A percentile compares a stretch with the other conserved stretches of the same genome.
Evolutionary conservation across 495 filamentous ascomycete species (phyloP).

Genomic region (Neurospora intermedia): DNA sequence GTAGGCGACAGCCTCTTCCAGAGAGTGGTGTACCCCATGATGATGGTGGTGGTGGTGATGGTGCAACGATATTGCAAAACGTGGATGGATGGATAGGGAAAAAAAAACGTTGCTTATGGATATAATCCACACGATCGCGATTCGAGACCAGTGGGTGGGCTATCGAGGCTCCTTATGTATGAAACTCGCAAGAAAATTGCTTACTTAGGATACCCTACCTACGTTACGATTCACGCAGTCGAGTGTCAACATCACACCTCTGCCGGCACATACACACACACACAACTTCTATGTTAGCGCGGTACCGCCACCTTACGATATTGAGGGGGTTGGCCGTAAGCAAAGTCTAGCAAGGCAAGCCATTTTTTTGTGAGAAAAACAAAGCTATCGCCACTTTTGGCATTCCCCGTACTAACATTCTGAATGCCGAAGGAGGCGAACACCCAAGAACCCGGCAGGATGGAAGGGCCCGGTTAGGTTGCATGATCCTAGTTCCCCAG

Average conservation of each 20-base stretch:
- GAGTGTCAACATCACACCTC: not conserved
- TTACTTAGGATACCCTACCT: not conserved
- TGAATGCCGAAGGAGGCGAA: no score
- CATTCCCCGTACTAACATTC: no score
- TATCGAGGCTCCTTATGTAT: not conserved
- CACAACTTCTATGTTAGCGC: no score
- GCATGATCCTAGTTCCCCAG: not conserved
- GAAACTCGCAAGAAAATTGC: not conserved
- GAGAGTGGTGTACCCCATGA: conserved; percentile 30
- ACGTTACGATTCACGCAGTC: not conserved
- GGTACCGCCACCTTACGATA: no score
- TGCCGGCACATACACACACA: no score
- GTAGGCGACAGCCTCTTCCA: conserved; percentile 33
- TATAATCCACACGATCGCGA: not conserved
- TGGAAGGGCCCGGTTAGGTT: not conserved
- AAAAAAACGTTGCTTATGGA: not conserved
- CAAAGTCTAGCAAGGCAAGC: no score
- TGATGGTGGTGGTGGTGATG: not conserved
- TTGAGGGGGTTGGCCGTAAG: no score
- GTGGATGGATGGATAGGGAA: not conserved
- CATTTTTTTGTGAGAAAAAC: no score
- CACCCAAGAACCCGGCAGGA: not conserved
- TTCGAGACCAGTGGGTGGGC: not conserved
- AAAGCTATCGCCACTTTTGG: no score
- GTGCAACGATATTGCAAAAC: conserved; percentile 1